Evolutionary conservation across 2,329 filamentous ascomycete genomes (phyloP), one percentile per base, ranked within the genome.

Genomic region (Colletotrichum noveboracense): DNA sequence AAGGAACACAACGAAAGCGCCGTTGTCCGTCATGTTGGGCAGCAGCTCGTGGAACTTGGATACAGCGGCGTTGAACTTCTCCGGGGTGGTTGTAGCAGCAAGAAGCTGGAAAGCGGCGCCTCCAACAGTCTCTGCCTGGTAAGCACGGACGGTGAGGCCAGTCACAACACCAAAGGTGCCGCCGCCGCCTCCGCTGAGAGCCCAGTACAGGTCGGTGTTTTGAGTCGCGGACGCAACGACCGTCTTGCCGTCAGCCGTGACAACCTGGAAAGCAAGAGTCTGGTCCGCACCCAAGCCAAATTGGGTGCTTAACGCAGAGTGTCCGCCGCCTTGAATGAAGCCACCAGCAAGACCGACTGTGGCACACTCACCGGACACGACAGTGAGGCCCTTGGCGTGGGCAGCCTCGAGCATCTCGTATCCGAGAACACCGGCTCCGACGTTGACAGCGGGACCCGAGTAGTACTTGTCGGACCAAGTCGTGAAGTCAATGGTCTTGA

Each of bases 161-260:
- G 86, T 80, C 6, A 91, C 87, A 2, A 91, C 83, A 2, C 85
- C 90, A 77, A 87, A 92, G 4, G 85, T 90, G 5, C 89, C 89
- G 18, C 84, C 87, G 4, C 90, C 89, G 10, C 89, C 88, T 14
- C 89, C 88, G 70, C 84, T 83, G 5, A 90, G 81, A 10, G 89
- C 90, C 89, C 89, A 92, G 81, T 89, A 91, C 4, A 92, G 82
- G 64, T 91, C 89, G 0, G 82, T 65, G 71, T 91, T 87, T 26
- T 87, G 74, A 1, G 81, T 80, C 2, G 81, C 84, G 12, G 84
- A 86, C 0, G 89, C 89, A 3, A 80, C 85, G 3, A 90, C 77
- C 14, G 86, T 78, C 8, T 81, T 66, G 2, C 89, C 89, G 26
- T 81, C 78, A 0, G 84, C 86, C n/a, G 86, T 87, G 9, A 90